Evolutionary conservation across 1,139 yeast species (phyloP).

Genomic region (Debaryomyces nepalensis): DNA sequence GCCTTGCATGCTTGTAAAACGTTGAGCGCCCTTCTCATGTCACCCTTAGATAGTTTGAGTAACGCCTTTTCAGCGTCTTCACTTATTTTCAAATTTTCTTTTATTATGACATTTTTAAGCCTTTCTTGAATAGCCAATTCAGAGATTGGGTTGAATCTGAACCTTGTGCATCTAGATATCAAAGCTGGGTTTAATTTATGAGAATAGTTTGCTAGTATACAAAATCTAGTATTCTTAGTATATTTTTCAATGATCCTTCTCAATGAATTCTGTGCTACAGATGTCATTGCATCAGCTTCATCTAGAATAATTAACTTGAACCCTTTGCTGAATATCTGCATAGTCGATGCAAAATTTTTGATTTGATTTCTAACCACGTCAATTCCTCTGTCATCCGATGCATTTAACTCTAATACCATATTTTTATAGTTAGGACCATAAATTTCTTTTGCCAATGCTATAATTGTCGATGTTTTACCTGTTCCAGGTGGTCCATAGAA

Average conservation of each 20-base stretch:
- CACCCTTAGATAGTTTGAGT: constrained; percentile 78
- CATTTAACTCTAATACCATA: constrained; percentile 90
- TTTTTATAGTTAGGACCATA: constrained; percentile 83
- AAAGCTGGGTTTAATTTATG: constrained; percentile 96
- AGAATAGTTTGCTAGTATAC: constrained; percentile 94
- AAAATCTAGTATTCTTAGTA: constrained; percentile 92
- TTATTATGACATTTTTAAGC: constrained; percentile 65
- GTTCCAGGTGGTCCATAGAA: constrained; percentile 99
- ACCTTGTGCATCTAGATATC: constrained; percentile 91
- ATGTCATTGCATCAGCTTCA: constrained; percentile 99
- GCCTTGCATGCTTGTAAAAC: constrained; percentile 94
- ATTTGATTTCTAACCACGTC: constrained; percentile 86
- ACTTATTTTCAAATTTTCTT: constrained; percentile 64
- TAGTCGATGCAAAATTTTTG: constrained; percentile 84
- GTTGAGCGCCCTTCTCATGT: constrained; percentile 94
- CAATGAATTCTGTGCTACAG: constrained; percentile 90
- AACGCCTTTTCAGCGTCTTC: constrained; percentile 69
- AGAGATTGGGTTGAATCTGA: constrained; percentile 85
- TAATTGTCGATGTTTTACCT: constrained; percentile 93
- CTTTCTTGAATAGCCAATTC: constrained; percentile 69
- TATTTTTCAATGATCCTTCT: constrained; percentile 92
- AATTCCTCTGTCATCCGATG: constrained; percentile 85
- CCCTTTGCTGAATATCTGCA: constrained; percentile 82
- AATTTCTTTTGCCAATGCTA: constrained; percentile 89
- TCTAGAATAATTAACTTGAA: constrained; percentile 91